Base-by-base conservation (phyloP, 164 flowering plant species). In the Magnolia officinalis region DNA sequence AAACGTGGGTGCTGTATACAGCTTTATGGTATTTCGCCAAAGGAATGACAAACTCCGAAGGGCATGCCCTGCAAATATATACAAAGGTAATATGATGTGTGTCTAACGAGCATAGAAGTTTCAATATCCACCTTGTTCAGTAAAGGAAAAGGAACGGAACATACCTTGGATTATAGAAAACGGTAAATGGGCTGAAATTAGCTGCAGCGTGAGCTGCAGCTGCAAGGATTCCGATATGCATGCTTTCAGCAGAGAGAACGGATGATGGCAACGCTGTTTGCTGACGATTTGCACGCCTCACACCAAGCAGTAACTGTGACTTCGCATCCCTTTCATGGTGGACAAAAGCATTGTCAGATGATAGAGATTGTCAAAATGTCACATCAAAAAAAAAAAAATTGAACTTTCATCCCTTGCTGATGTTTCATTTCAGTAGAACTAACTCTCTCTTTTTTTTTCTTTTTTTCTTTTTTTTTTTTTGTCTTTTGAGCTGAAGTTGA, bases 151-250 rank as follows among this genome's bases (percentile, higher is more conserved):
- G 8, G 18, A 55, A 55, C 10, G 1, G 50, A 23, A 74, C 4
- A 50, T 78, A 89, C 99, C 98, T 91, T 9, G 99, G 99, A 78
- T 96, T 96, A 82, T 93, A 96, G 83, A 93, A 96, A 59, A 96
- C 86, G 14, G 96, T 89, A 82, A 94, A 96, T 63, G 92, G 88
- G 79, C 90, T 94, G 50, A 91, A 84, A 76, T 89, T 93, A 24
- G 98, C 88, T n/a, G 97, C 92, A 73, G 99, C 99, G 84, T 96
- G 98, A 76, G 99, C 96, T 21, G 99, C 99, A 77, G 99, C 99
- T 68, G 99, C 99, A 80, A 96, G 97, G 70, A 96, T 97, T 68
- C 99, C 99, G 61, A 96, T 92, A 84, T 94, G 99, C 99, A 96
- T 96, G 83, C 98, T 94, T 72, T 96, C 99, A 24, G 97, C 96